These are phyloP conservation scores for Puccinia triticina DNA, from an alignment of 1,284 basidiomycete species.

Conservation along the genomic window DNA sequence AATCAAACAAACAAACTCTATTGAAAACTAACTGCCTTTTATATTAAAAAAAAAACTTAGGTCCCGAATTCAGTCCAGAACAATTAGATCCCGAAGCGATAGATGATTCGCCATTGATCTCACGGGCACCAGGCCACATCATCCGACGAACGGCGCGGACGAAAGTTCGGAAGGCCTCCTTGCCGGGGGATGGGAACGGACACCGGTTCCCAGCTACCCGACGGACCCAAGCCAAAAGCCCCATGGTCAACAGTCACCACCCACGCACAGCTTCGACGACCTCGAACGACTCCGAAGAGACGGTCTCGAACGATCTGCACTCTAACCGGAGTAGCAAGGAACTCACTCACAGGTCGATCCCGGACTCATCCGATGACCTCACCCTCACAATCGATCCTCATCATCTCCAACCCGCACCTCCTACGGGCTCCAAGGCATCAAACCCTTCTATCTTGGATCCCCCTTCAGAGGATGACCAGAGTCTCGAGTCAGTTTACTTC, in stretches of 20 bases:
- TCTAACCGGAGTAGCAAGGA: conserved; percentile 24
- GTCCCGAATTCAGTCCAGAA: conserved; percentile 11
- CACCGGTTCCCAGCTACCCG: conserved; percentile 69
- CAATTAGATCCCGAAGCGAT: conserved; percentile 65
- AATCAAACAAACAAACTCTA: not conserved
- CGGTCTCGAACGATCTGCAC: conserved; percentile 25
- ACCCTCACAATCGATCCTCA: conserved; percentile 18
- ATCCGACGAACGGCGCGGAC: conserved; percentile 88
- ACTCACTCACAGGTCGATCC: not conserved
- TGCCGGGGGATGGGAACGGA: conserved; percentile 74
- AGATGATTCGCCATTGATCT: conserved; percentile 83
- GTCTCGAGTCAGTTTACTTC: conserved; percentile 7
- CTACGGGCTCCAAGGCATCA: conserved; percentile 9
- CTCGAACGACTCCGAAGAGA: conserved; percentile 56
- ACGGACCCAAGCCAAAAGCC: conserved; percentile 8
- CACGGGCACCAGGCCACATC: conserved; percentile 83
- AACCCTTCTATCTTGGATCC: not conserved
- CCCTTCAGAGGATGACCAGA: conserved; percentile 38
- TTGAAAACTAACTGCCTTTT: not conserved
- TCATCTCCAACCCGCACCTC: not conserved
- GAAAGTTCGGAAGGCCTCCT: conserved; percentile 86
- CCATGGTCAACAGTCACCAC: conserved; percentile 21
- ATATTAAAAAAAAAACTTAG: too few species aligned
- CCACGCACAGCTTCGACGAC: conserved; percentile 44
- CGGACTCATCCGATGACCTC: conserved; percentile 1